Conservation (phyloP, 2,329 filamentous ascomycete genomes). For the Chalara sp. region DNA sequence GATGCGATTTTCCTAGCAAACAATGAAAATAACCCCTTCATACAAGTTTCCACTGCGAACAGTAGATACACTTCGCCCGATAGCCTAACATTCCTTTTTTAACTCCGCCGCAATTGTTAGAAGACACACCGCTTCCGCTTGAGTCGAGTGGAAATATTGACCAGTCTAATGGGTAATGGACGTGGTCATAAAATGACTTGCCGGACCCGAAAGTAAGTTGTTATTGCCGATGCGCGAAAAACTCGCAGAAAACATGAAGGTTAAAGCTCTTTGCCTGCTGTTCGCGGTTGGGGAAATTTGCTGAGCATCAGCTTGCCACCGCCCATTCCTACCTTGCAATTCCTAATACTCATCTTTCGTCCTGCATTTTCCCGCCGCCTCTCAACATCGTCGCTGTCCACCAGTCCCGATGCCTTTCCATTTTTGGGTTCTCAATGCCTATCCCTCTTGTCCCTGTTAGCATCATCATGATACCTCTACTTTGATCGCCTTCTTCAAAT, state of each 20-base stretch:
- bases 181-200: conserved; percentile 4
- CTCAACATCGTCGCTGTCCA: background rate
- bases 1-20: conserved; percentile 4
- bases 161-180: conserved; percentile 5
- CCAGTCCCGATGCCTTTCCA: background rate
- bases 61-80: conserved; percentile 6
- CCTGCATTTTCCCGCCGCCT: background rate
- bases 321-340: conserved; percentile 12
- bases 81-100: conserved; percentile 3
- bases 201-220: background rate
- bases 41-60: conserved; percentile 4
- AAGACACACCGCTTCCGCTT: conserved; percentile 7
- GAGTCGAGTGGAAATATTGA: conserved; percentile 1
- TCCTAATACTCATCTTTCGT: conserved; percentile 9
- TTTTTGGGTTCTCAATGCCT: background rate
- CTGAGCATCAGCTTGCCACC: conserved; percentile 10
- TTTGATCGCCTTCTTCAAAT: too few species aligned
- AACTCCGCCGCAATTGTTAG: conserved; percentile 4
- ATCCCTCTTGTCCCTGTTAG: too few species aligned
- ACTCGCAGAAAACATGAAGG: conserved; percentile 5
- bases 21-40: background rate
- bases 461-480: too few species aligned
- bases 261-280: background rate
- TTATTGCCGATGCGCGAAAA: conserved; percentile 4
- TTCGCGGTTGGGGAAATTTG: conserved; percentile 12